Base-by-base conservation (phyloP, 305 asterid genomes). In the Fraxinus ornus region DNA sequence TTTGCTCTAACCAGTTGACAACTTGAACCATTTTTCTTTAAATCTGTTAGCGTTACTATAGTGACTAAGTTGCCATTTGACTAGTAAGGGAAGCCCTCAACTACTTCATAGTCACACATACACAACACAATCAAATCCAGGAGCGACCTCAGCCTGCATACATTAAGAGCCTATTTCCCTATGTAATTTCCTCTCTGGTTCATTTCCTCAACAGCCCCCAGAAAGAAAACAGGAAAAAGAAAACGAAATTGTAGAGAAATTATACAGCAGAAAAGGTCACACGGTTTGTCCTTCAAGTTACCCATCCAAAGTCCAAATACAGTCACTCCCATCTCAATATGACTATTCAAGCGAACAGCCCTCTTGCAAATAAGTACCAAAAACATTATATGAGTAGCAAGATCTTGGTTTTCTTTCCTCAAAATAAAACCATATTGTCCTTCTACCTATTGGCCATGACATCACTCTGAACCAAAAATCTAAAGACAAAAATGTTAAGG, bases 251-350 rank as follows among this genome's bases (percentile, higher is more conserved):
- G 33, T 12, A 12, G 75, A 70, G 37, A 70, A 70, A 70, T 30
- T 68, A 68, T 10, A 10, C 39, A 0, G 12, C 13, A 22, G 17
- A 17, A 17, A 7, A 60, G 57, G 72, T 39, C 70, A 75, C 52
- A 75, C 17, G 5, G 62, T 26, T 66, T 79, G 35, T 36, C 30
- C 81, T 28, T 33, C 47, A 73, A 80, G 79, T 26, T 4, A 77
- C 86, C 71, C 44, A 73, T 17, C 44, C 44, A 49, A 72, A 82
- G 35, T 64, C 83, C 81, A 82, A 79, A 71, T 8, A 47, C 60
- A 30, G 60, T 44, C 70, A 71, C 47, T 62, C 26, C 52, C 81
- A 30, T 76, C 76, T 36, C 66, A 78, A 47, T 62, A 75, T 82
- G 68, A 78, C n/a, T 55, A 62, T 74, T 77, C 79, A 55, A 32